A percentile compares a stretch with the other conserved stretches of the same genome.
phyloP scores from a whole-genome alignment of 305 asterid genomes.

The Ilex paraguariensis region DNA sequence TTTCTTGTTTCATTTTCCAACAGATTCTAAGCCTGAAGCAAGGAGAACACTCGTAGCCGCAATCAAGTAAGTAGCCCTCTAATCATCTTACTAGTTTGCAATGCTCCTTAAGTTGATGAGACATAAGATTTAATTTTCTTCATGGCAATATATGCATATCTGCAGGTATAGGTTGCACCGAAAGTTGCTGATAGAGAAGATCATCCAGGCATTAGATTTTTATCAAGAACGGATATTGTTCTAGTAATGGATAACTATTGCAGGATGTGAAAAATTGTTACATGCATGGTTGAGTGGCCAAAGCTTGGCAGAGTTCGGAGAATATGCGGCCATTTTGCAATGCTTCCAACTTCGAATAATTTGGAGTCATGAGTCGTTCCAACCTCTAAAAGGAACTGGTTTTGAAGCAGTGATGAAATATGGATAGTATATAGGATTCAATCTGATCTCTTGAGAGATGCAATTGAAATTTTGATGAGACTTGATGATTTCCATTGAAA shows the following conservation, averaged over 20 bases:
- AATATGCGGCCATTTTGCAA: too few relatives aligned
- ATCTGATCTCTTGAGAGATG: too few relatives aligned
- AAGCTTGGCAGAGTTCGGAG: too few relatives aligned
- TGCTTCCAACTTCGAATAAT: too few relatives aligned
- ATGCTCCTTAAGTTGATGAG: conserved; percentile 3
- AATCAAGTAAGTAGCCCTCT: conserved; percentile 48
- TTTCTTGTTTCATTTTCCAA: conserved; percentile 16
- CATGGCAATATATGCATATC: neutral
- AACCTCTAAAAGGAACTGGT: too few relatives aligned
- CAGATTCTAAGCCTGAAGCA: conserved; percentile 74
- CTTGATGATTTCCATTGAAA: too few relatives aligned
- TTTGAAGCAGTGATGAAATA: too few relatives aligned
- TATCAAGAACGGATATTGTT: conserved; percentile 73
- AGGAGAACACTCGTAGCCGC: conserved; percentile 84
- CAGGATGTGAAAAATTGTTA: too few relatives aligned
- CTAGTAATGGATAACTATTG: conserved; percentile 17
- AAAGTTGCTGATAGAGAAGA: conserved; percentile 70
- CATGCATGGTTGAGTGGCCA: too few relatives aligned
- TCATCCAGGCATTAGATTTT: conserved; percentile 67
- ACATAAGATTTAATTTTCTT: conserved; percentile 6
- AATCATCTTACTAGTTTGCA: neutral
- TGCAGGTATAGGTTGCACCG: conserved; percentile 87
- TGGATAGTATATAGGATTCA: too few relatives aligned
- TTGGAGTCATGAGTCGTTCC: too few relatives aligned
- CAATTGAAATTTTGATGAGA: too few relatives aligned